Evolutionary conservation across 768 basidiomycete genomes (phyloP).

Genomic region (Dacryopinax primogenitus): DNA sequence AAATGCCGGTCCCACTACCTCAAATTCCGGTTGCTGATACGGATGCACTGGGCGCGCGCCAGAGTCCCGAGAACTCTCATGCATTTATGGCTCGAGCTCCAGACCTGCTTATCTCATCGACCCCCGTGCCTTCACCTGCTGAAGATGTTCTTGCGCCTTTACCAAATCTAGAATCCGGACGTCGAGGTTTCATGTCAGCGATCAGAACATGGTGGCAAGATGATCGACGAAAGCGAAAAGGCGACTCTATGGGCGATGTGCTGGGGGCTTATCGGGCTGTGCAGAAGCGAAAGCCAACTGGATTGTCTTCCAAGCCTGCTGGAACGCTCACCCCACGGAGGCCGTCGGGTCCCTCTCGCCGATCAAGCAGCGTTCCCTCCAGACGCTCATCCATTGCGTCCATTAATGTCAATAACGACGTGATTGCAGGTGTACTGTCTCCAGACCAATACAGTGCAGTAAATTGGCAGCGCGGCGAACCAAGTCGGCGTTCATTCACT

Average conservation of each 20-base stretch:
- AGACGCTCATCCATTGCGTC: constrained; percentile 51
- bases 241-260: constrained; percentile 24
- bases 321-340: constrained; percentile 37
- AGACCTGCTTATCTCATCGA: constrained; percentile 12
- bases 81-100: constrained; percentile 17
- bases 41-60: neutral
- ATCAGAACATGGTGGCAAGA: constrained; percentile 16
- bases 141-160: neutral
- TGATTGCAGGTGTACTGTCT: constrained; percentile 26
- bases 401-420: constrained; percentile 42
- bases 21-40: neutral
- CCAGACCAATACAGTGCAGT: constrained; percentile 33
- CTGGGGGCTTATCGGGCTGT: constrained; percentile 29
- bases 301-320: constrained; percentile 22
- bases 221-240: constrained; percentile 21
- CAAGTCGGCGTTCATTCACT: constrained; percentile 61
- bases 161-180: neutral
- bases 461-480: constrained; percentile 35
- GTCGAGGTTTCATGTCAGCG: constrained; percentile 8
- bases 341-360: constrained; percentile 63
- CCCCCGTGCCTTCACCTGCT: neutral
- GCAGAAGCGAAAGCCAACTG: constrained; percentile 38
- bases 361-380: constrained; percentile 87
- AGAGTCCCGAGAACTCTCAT: constrained; percentile 29
- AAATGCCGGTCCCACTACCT: neutral